Base-by-base conservation (phyloP, 768 basidiomycete species). In the Grammothele lineata region DNA sequence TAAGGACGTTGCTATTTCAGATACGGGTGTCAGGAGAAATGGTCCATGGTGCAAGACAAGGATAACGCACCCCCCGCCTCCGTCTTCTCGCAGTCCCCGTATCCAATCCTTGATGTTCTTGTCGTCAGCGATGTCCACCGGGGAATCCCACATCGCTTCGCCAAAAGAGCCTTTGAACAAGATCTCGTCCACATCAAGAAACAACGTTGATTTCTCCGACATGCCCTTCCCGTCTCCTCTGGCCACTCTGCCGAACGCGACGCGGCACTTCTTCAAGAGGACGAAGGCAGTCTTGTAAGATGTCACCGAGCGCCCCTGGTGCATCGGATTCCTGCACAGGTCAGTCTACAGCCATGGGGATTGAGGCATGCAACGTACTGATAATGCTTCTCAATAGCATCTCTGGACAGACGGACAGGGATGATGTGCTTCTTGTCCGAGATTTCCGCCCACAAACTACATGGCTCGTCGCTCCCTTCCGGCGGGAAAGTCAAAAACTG, bases 381-480 rank as follows among this genome's bases (percentile, higher is more conserved):
- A 33, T 64, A 63, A 56, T 73, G 84, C 15, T 65, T 58, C 24
- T 60, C 57, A 12, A 80, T 62, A 1, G 83, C 83, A 5, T 75
- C 67, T 53, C 66, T 69, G 32, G 70, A 75, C 56, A 88, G 76
- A 25, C 76, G 76, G 4, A 80, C 70, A 4, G 80, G 74, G 15
- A 86, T 65, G 12, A 51, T 54, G 47, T 75, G 56, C 2, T 66
- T 50, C 57, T 76, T 80, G 62, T 89, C 86, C 1, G 84, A 85
- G 12, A 81, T 60, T 37, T 66, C 64, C 1, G 77, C 84, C 85
- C 86, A 89, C 15, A 86, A 58, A 17, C 60, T n/a, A 70, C 66
- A 36, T 73, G 51, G 51, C 19, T 35, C 68, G 27, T 71, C 58
- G n/a, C n/a, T n/a, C 22, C 44, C 37, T 5, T 58, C 55, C 17